Evolutionary conservation across 2,329 filamentous ascomycete genomes (phyloP).

Genomic region (Botryosphaeria agaves): DNA sequence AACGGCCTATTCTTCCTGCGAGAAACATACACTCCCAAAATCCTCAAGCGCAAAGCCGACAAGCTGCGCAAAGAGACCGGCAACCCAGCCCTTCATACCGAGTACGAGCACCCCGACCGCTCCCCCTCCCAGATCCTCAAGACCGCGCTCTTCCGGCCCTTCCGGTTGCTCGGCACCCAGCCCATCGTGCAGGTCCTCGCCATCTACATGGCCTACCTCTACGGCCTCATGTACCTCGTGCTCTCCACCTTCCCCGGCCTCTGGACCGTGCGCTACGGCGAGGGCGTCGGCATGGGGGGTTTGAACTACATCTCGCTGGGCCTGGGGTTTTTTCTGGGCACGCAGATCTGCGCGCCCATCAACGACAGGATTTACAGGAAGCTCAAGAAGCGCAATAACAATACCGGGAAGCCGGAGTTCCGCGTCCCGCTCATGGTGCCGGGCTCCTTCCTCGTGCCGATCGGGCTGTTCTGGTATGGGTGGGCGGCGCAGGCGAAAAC

Average conservation of each 20-base stretch:
- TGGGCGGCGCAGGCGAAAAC: constrained; percentile 35
- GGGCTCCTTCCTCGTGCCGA: constrained; percentile 35
- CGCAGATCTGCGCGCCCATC: constrained; percentile 18
- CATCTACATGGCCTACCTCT: constrained; percentile 39
- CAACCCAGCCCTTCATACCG: constrained; percentile 41
- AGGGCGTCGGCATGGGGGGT: constrained; percentile 40
- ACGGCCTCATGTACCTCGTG: constrained; percentile 46
- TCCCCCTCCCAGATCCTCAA: constrained; percentile 13
- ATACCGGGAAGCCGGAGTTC: constrained; percentile 21
- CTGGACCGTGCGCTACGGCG: constrained; percentile 37
- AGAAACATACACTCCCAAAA: constrained; percentile 48
- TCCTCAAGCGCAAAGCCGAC: constrained; percentile 40
- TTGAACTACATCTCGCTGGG: constrained; percentile 48
- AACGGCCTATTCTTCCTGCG: constrained; percentile 43
- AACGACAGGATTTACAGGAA: constrained; percentile 19
- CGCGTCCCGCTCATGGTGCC: constrained; percentile 32
- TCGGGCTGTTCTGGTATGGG: constrained; percentile 40
- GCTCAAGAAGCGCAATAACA: constrained; percentile 18
- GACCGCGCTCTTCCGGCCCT: constrained; percentile 33
- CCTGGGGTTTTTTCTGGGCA: constrained; percentile 41
- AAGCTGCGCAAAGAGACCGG: constrained; percentile 41
- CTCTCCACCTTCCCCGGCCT: constrained; percentile 43
- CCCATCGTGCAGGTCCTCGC: constrained; percentile 41
- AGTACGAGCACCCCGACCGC: constrained; percentile 21
- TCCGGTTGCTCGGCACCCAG: constrained; percentile 38